phyloP scores from a whole-genome alignment of 169 alveolate genomes.

The Plasmodium knowlesi region DNA sequence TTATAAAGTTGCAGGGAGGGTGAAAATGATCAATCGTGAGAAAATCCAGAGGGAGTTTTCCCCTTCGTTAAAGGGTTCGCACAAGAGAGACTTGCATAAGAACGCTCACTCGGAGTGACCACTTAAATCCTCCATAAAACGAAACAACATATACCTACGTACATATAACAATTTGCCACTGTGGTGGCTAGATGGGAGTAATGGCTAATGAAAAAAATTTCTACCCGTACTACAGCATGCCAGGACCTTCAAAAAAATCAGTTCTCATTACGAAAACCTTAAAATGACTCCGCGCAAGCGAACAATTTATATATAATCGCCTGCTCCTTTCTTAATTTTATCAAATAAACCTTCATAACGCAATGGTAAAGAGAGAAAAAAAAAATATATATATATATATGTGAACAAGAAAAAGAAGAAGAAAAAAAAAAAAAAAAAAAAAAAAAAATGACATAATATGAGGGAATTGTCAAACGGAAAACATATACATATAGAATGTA shows the following conservation, averaged over 20 bases:
- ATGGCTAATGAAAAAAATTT: neutral
- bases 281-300: neutral
- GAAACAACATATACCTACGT: neutral
- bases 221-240: neutral
- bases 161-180: neutral
- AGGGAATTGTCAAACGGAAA: neutral
- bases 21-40: neutral
- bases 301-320: neutral
- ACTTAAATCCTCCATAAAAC: neutral
- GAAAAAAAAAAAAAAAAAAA: neutral
- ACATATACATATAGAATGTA: neutral
- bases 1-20: neutral
- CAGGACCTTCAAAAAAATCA: neutral
- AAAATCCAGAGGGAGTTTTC: neutral
- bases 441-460: slow-evolving; percentile 4
- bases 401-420: neutral
- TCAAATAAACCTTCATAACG: neutral
- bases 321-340: neutral
- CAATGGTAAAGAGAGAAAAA: neutral
- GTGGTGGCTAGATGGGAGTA: neutral
- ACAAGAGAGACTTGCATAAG: neutral
- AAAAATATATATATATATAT: too few relatives aligned
- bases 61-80: neutral
- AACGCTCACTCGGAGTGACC: neutral
- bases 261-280: neutral